Evolutionary conservation across 1,284 basidiomycete genomes (phyloP).

Genomic region (Anthracocystis setariae): DNA sequence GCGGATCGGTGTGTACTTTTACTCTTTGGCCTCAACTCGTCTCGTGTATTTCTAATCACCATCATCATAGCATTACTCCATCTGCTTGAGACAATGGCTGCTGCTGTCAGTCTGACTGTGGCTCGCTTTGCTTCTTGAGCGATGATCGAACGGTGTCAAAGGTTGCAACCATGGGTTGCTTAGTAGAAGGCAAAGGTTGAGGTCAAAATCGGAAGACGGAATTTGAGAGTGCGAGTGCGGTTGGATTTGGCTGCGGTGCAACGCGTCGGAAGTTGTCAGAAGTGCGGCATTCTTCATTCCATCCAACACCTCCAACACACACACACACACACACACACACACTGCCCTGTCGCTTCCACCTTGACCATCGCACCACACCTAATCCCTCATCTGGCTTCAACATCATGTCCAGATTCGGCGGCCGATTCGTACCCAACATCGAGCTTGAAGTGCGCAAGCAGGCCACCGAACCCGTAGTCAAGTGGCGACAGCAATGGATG

Average conservation of each 20-base stretch:
- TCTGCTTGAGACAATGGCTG: background rate
- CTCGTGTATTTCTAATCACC: conserved; percentile 16
- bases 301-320: conserved; percentile 9
- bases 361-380: background rate
- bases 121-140: background rate
- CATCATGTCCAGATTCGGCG: conserved; percentile 41
- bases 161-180: background rate
- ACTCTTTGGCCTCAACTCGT: background rate
- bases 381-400: background rate
- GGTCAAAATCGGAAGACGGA: conserved; percentile 13
- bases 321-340: too few relatives aligned
- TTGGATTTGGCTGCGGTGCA: conserved; percentile 10
- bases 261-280: too few relatives aligned
- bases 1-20: conserved; percentile 39
- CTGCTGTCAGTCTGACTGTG: background rate
- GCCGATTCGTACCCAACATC: conserved; percentile 41
- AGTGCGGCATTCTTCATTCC: too few relatives aligned
- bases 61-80: background rate
- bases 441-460: conserved; percentile 44
- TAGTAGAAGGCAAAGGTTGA: background rate
- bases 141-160: background rate
- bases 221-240: background rate
- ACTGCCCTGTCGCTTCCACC: background rate
- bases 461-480: conserved; percentile 34
- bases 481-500: conserved; percentile 44